Percentiles rank a stretch among this genome's conserved stretches.
Conservation (phyloP, 192 early-diverging fungal species). For the Podila epicladia region DNA sequence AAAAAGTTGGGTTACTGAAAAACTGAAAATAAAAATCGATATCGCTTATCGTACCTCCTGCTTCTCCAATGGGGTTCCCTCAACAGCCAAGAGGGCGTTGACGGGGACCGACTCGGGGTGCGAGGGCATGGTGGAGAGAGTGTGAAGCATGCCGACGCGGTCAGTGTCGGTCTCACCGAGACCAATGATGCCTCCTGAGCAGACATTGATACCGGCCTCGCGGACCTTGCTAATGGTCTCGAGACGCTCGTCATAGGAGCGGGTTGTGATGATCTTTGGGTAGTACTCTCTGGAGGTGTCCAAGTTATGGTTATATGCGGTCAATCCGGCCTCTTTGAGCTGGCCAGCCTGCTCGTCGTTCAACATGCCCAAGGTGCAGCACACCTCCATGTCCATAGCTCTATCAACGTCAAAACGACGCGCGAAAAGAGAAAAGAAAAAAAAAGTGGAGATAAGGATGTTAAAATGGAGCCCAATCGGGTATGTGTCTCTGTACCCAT, state of each 20-base stretch:
- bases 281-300: slow-evolving; percentile 85
- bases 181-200: slow-evolving; percentile 88
- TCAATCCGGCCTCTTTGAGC: slow-evolving; percentile 85
- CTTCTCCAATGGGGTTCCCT: slow-evolving; percentile 82
- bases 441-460: neutral
- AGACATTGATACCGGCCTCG: slow-evolving; percentile 82
- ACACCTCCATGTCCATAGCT: slow-evolving; percentile 89
- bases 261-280: slow-evolving; percentile 85
- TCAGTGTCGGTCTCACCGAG: slow-evolving; percentile 78
- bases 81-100: slow-evolving; percentile 82
- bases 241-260: slow-evolving; percentile 82
- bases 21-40: neutral
- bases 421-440: neutral
- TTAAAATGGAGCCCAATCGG: too few species aligned
- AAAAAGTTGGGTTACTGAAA: slow-evolving; percentile 12
- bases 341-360: slow-evolving; percentile 74
- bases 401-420: slow-evolving; percentile 21
- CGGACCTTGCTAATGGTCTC: slow-evolving; percentile 77
- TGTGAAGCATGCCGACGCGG: slow-evolving; percentile 80
- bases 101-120: slow-evolving; percentile 87
- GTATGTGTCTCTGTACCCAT: too few species aligned
- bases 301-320: slow-evolving; percentile 90
- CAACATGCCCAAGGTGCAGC: slow-evolving; percentile 88
- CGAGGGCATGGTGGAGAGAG: slow-evolving; percentile 71
- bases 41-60: slow-evolving; percentile 57